These are phyloP conservation scores for Hirschfeldia incana DNA, from an alignment of 345 rosid species.

Conservation along the genomic window DNA sequence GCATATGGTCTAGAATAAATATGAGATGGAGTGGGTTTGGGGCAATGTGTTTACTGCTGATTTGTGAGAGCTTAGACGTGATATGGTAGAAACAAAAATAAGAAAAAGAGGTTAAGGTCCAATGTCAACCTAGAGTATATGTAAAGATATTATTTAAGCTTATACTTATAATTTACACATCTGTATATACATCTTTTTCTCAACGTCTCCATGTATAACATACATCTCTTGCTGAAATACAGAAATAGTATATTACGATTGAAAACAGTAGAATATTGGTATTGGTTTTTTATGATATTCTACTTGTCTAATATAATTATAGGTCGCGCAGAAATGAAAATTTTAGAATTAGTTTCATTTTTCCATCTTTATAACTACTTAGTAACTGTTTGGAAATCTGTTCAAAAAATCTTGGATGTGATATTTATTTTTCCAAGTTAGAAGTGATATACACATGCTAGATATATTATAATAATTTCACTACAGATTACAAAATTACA, in stretches of 20 bases:
- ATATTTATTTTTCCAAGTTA: not conserved
- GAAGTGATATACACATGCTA: not conserved
- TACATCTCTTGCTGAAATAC: slow-evolving; percentile 6
- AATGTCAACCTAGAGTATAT: slow-evolving; percentile 68
- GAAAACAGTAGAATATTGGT: not conserved
- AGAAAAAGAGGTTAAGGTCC: slow-evolving; percentile 50
- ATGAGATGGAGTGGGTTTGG: slow-evolving; percentile 65
- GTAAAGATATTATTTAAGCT: slow-evolving; percentile 45
- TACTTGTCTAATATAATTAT: not conserved
- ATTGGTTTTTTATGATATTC: not conserved
- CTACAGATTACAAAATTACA: not conserved
- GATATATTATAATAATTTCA: not conserved
- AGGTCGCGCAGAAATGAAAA: not conserved
- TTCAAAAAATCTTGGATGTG: not conserved
- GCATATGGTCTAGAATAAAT: slow-evolving; percentile 14
- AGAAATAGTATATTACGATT: not conserved
- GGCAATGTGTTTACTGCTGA: slow-evolving; percentile 49
- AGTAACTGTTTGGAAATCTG: not conserved
- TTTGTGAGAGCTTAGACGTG: slow-evolving; percentile 38
- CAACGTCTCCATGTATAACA: not conserved
- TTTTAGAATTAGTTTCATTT: not conserved
- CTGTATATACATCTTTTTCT: slow-evolving; percentile 4
- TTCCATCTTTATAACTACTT: not conserved
- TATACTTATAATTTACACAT: slow-evolving; percentile 24
- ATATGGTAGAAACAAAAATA: slow-evolving; percentile 28